These are phyloP conservation scores for Blastobotrys serpentis DNA, from an alignment of 1,139 yeast genomes.

Conservation along the genomic window DNA sequence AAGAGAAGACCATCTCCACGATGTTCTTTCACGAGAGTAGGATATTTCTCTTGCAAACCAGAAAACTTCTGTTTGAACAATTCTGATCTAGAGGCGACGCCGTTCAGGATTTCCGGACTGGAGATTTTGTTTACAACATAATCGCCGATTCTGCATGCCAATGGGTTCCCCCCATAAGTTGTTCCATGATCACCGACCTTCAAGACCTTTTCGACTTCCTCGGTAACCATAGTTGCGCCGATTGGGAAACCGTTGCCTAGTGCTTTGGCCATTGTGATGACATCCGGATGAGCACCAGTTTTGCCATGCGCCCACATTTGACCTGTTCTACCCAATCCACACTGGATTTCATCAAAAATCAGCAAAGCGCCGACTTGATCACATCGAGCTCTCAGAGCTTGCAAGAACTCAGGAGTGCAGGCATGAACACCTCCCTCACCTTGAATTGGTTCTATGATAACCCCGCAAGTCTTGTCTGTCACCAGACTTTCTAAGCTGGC, in stretches of 20 bases:
- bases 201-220: constrained; percentile 66
- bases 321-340: constrained; percentile 94
- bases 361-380: constrained; percentile 67
- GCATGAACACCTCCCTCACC: constrained; percentile 95
- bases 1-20: constrained; percentile 88
- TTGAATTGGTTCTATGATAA: constrained; percentile 93
- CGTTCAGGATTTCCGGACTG: constrained; percentile 54
- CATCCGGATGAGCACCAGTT: constrained; percentile 89
- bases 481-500: constrained; percentile 58
- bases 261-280: constrained; percentile 91
- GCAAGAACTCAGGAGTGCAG: constrained; percentile 61
- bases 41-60: constrained; percentile 53
- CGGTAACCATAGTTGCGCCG: constrained; percentile 88
- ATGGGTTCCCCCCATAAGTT: constrained; percentile 95
- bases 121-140: constrained; percentile 71
- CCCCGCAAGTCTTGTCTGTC: constrained; percentile 79
- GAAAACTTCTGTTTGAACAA: constrained; percentile 52
- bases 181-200: constrained; percentile 97
- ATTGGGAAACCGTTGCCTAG: constrained; percentile 97
- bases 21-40: constrained; percentile 54
- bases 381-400: constrained; percentile 66
- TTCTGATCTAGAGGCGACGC: constrained; percentile 59
- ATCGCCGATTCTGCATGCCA: constrained; percentile 78
- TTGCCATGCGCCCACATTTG: constrained; percentile 87
- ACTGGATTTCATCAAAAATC: constrained; percentile 93